A percentile compares a stretch with the other conserved stretches of the same genome.
Evolutionary conservation across 176 grass and related monocot species (phyloP).

Genomic region (Poa annua): DNA sequence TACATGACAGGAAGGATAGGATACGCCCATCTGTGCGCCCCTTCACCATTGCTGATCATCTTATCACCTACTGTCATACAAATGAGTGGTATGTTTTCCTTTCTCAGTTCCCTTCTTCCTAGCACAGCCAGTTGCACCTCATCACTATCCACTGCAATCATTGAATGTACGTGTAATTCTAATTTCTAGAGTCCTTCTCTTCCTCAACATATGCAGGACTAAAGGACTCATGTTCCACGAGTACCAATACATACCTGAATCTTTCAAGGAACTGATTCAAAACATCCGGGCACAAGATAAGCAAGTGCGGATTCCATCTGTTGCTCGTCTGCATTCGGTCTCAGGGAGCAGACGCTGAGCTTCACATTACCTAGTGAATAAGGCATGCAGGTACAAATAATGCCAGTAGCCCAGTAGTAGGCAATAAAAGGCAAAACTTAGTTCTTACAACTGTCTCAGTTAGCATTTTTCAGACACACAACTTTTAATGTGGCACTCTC

Average conservation of each 20-base stretch:
- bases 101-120: no score
- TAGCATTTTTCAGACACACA: neutral
- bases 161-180: neutral
- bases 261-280: neutral
- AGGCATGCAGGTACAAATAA: neutral
- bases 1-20: neutral
- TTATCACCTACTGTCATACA: neutral
- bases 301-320: no score
- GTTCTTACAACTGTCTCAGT: neutral
- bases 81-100: neutral
- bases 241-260: neutral
- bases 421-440: neutral
- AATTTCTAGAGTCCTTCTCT: neutral
- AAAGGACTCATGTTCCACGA: slow-evolving; percentile 8
- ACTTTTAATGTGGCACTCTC: neutral
- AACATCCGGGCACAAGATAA: no score
- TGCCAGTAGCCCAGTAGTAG: neutral
- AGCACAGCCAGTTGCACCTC: no score
- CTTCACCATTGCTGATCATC: slow-evolving; percentile 4
- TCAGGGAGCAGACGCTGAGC: no score
- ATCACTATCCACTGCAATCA: no score
- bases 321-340: no score
- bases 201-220: neutral
- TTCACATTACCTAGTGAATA: no score
- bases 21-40: neutral